Evolutionary conservation across 331 rosid species (phyloP).

Genomic region (Ulmus americana): DNA sequence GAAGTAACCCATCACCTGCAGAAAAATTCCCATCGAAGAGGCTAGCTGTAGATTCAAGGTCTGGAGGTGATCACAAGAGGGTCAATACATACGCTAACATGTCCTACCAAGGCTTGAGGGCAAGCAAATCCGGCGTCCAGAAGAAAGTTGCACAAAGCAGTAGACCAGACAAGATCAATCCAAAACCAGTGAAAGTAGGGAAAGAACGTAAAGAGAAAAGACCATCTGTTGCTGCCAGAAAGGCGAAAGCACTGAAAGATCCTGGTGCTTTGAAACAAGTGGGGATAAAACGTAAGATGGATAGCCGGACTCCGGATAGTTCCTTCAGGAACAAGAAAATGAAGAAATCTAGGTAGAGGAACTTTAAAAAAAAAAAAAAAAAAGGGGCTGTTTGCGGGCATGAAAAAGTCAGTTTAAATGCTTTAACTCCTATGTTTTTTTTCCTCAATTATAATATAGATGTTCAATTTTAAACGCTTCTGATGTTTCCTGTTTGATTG

Average conservation of each 20-base stretch:
- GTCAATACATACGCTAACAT: constrained; percentile 21
- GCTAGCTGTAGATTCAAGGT: constrained; percentile 13
- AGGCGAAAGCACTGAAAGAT: constrained; percentile 38
- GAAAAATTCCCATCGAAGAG: constrained; percentile 46
- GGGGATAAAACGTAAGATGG: constrained; percentile 74
- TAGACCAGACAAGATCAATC: constrained; percentile 15
- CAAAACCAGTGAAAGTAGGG: constrained; percentile 24
- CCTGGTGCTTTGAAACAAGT: constrained; percentile 42
- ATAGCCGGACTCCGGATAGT: constrained; percentile 71
- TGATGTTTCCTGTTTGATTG: neutral
- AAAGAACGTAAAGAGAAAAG: constrained; percentile 49
- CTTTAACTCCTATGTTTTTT: neutral
- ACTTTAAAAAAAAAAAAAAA: neutral
- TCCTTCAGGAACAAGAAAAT: constrained; percentile 41
- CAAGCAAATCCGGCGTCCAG: constrained; percentile 53
- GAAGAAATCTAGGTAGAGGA: constrained; percentile 45
- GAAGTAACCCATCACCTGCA: constrained; percentile 33
- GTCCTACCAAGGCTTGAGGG: constrained; percentile 81
- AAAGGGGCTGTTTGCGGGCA: neutral
- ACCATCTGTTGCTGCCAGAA: constrained; percentile 83
- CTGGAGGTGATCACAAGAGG: constrained; percentile 29
- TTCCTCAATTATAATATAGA: neutral
- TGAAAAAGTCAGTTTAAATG: neutral
- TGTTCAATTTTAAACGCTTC: neutral
- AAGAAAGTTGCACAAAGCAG: constrained; percentile 38